Evolutionary conservation across 441 rosid species (phyloP).

Genomic region (Corymbia calophylla): DNA sequence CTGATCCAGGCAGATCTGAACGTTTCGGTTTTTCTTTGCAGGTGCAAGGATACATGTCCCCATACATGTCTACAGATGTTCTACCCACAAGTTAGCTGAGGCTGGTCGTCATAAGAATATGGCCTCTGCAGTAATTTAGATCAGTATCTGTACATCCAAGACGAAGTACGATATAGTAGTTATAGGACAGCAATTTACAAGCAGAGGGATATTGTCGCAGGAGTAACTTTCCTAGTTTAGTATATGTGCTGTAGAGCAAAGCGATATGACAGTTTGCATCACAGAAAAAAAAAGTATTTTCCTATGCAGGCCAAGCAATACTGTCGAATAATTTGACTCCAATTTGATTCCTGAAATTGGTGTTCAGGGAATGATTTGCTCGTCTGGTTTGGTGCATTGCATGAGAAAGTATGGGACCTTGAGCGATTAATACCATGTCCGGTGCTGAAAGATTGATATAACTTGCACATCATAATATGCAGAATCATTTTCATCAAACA

Average conservation of each 20-base stretch:
- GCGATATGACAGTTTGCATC: not conserved
- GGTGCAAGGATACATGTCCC: slow-evolving; percentile 80
- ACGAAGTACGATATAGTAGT: not conserved
- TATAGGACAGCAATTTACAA: not conserved
- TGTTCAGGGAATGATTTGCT: not conserved
- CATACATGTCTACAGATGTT: slow-evolving; percentile 64
- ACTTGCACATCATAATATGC: not conserved
- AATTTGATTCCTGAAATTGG: not conserved
- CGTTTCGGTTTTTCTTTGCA: slow-evolving; percentile 7
- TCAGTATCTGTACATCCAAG: not conserved
- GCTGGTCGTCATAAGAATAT: not conserved
- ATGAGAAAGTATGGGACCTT: not conserved
- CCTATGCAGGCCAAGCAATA: not conserved
- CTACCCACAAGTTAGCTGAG: slow-evolving; percentile 42
- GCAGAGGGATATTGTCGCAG: not conserved
- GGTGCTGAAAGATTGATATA: not conserved
- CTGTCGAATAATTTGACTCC: not conserved
- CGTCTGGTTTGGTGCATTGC: not conserved
- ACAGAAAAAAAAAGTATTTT: not conserved
- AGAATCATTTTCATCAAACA: not conserved
- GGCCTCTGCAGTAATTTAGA: not conserved
- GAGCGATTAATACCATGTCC: not conserved
- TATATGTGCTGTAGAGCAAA: not conserved
- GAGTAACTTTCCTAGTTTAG: not conserved
- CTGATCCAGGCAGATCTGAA: not conserved